These are phyloP conservation scores for Mangifera indica DNA, from an alignment of 345 rosid genomes.

Conservation along the genomic window DNA sequence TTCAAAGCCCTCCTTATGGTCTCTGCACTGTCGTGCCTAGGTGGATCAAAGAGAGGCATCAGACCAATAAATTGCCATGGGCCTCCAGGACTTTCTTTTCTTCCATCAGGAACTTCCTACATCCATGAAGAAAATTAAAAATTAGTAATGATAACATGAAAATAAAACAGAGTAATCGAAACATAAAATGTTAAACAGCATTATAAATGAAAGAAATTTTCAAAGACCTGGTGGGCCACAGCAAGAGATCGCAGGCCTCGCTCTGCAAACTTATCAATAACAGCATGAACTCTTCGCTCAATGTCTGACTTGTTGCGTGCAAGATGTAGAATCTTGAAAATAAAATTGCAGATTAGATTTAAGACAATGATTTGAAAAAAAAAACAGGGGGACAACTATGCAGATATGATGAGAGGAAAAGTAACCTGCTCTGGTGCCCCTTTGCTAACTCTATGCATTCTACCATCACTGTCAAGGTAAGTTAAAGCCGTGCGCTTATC, in stretches of 20 bases:
- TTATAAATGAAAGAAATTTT: not conserved
- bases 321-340: conserved; percentile 73
- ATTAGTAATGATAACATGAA: not conserved
- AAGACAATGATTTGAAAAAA: conserved; percentile 15
- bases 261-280: conserved; percentile 95
- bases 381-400: not conserved
- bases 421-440: conserved; percentile 99
- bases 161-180: not conserved
- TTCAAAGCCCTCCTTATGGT: conserved; percentile 90
- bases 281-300: conserved; percentile 88
- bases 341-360: conserved; percentile 19
- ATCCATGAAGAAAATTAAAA: conserved; percentile 15
- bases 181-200: not conserved
- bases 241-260: conserved; percentile 96
- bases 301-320: conserved; percentile 86
- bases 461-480: conserved; percentile 67
- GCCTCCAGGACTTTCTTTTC: conserved; percentile 87
- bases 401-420: not conserved
- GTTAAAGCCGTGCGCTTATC: conserved; percentile 97
- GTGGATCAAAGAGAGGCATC: conserved; percentile 99
- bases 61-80: conserved; percentile 97
- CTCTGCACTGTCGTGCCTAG: conserved; percentile 98
- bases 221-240: conserved; percentile 84
- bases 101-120: conserved; percentile 93
- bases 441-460: conserved; percentile 98